These are phyloP conservation scores for Aspergillus tubingensis DNA, from an alignment of 2,329 filamentous ascomycete genomes.

Conservation along the genomic window DNA sequence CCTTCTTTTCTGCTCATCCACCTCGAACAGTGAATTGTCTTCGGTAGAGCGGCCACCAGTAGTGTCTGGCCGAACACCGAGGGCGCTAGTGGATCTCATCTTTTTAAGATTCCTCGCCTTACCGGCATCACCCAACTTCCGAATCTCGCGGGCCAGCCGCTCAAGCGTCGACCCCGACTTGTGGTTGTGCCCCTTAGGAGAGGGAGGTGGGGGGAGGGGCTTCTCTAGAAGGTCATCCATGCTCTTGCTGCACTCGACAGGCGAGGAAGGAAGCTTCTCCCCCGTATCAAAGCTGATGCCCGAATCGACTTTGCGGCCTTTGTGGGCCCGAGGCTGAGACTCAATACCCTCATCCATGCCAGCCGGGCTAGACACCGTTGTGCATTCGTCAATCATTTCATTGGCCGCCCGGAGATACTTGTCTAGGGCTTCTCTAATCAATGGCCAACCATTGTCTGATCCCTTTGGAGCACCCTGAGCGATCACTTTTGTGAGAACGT, in stretches of 20 bases:
- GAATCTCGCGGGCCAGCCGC: slow-evolving; percentile 61
- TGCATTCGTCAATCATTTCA: slow-evolving; percentile 63
- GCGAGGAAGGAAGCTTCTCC: slow-evolving; percentile 39
- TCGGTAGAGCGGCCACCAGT: slow-evolving; percentile 34
- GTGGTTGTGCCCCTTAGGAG: slow-evolving; percentile 24
- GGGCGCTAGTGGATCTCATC: slow-evolving; percentile 57
- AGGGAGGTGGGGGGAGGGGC: slow-evolving; percentile 42
- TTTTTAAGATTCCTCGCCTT: slow-evolving; percentile 35
- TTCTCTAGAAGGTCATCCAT: slow-evolving; percentile 40
- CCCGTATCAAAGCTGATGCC: slow-evolving; percentile 60
- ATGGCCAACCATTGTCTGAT: slow-evolving; percentile 59
- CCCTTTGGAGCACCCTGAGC: slow-evolving; percentile 53
- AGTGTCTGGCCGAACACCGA: slow-evolving; percentile 47
- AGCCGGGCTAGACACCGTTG: slow-evolving; percentile 49
- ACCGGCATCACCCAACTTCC: slow-evolving; percentile 41
- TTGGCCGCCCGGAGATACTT: slow-evolving; percentile 62
- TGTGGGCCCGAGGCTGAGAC: slow-evolving; percentile 38
- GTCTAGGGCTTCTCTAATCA: slow-evolving; percentile 52
- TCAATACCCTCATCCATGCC: slow-evolving; percentile 35
- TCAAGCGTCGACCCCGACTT: slow-evolving; percentile 55
- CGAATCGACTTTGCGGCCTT: slow-evolving; percentile 62
- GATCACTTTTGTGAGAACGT: slow-evolving; percentile 56
- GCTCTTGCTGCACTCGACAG: slow-evolving; percentile 40
- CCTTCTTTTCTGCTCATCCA: slow-evolving; percentile 51
- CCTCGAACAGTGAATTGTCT: slow-evolving; percentile 48